A percentile compares a stretch with the other conserved stretches of the same genome.
Evolutionary conservation across 176 grass and related monocot species (phyloP).

Genomic region (Elymus sibiricus): DNA sequence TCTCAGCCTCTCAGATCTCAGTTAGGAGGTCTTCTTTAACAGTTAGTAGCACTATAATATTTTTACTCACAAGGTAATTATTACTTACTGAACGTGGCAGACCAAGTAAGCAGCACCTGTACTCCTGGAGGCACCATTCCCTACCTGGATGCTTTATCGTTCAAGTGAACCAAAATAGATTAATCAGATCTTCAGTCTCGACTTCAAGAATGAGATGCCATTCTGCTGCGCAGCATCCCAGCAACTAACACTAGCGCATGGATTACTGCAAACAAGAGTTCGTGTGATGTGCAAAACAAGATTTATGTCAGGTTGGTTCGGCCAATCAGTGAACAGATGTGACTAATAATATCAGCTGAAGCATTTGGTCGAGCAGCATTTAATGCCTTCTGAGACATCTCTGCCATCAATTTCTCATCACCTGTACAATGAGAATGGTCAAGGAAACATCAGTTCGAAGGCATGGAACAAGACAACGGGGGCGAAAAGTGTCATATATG

Average conservation of each 20-base stretch:
- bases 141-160: neutral
- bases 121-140: slow-evolving; percentile 1
- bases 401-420: slow-evolving; percentile 74
- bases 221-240: neutral
- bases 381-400: slow-evolving; percentile 79
- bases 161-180: neutral
- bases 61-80: neutral
- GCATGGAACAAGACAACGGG: neutral
- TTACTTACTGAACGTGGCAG: neutral
- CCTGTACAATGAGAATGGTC: slow-evolving; percentile 41
- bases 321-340: slow-evolving; percentile 58
- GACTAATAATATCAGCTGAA: slow-evolving; percentile 61
- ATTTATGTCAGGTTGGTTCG: slow-evolving; percentile 40
- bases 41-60: neutral
- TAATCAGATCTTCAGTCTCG: slow-evolving; percentile 5
- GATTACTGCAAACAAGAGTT: neutral
- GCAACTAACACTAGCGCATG: neutral
- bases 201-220: slow-evolving; percentile 15
- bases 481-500: neutral
- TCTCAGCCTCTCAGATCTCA: neutral
- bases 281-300: neutral
- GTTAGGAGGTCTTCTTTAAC: neutral
- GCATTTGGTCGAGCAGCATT: slow-evolving; percentile 59
- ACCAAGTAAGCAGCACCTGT: neutral
- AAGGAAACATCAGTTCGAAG: neutral